These are phyloP conservation scores for Aspergillus neoniger DNA, from an alignment of 2,329 filamentous ascomycete genomes.

Conservation along the genomic window DNA sequence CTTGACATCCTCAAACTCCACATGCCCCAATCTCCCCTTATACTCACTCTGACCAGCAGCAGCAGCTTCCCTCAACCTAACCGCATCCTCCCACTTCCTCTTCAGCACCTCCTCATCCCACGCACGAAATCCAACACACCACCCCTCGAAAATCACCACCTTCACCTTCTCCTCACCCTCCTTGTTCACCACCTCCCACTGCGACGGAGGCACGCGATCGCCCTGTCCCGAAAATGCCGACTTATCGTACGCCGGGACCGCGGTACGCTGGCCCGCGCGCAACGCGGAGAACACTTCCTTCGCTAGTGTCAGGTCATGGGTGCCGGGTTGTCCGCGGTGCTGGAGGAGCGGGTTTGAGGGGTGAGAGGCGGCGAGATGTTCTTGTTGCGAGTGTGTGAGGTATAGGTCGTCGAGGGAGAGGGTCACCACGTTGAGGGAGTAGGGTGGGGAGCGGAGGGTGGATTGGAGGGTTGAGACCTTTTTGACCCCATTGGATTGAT, in stretches of 20 bases:
- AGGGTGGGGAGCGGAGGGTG: slow-evolving; percentile 59
- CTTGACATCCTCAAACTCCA: slow-evolving; percentile 57
- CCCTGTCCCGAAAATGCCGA: slow-evolving; percentile 73
- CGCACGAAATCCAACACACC: slow-evolving; percentile 82
- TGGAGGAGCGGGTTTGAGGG: slow-evolving; percentile 74
- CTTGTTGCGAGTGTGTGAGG: slow-evolving; percentile 69
- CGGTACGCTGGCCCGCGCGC: slow-evolving; percentile 52
- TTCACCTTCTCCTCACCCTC: slow-evolving; percentile 44
- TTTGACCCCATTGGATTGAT: neutral
- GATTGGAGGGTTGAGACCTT: slow-evolving; percentile 64
- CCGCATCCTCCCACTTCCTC: slow-evolving; percentile 55
- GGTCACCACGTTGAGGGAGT: slow-evolving; percentile 66
- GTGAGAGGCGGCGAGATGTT: slow-evolving; percentile 63
- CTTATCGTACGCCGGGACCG: slow-evolving; percentile 81
- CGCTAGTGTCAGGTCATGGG: slow-evolving; percentile 74
- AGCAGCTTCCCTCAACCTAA: slow-evolving; percentile 48
- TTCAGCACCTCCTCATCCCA: slow-evolving; percentile 58
- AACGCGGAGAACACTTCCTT: slow-evolving; percentile 64
- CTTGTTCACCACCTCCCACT: slow-evolving; percentile 61
- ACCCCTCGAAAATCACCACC: slow-evolving; percentile 83
- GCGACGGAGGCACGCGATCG: slow-evolving; percentile 65
- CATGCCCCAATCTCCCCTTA: slow-evolving; percentile 54
- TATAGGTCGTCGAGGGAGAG: slow-evolving; percentile 91
- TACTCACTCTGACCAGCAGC: slow-evolving; percentile 36
- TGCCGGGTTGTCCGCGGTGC: slow-evolving; percentile 79